Evolutionary conservation across 73 alveolate genomes (phyloP).

Genomic region (Paraurostyla sp.): DNA sequence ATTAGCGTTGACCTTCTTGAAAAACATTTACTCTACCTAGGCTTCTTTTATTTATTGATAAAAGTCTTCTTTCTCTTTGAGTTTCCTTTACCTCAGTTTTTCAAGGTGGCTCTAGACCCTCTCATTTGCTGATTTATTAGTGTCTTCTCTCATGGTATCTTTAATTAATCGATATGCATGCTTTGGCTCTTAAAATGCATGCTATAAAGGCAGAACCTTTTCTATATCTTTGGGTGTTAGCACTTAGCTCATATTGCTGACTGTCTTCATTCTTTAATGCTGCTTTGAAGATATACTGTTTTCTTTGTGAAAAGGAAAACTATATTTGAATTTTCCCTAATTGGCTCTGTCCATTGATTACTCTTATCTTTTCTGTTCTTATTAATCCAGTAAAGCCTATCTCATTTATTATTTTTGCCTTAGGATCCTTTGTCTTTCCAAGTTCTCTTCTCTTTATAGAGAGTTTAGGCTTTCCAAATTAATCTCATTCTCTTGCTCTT

Average conservation of each 20-base stretch:
- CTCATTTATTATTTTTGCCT: not conserved
- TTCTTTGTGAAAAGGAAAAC: constrained; percentile 28
- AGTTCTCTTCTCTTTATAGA: not conserved
- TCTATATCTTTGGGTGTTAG: not conserved
- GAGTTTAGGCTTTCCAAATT: not conserved
- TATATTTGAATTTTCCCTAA: not conserved
- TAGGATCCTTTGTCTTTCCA: not conserved
- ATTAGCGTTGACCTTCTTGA: not conserved
- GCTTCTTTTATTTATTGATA: not conserved
- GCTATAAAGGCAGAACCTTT: not conserved
- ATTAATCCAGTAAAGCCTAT: not conserved
- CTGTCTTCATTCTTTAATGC: not conserved
- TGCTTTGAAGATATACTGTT: not conserved
- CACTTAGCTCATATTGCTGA: not conserved
- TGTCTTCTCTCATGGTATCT: constrained; percentile 3
- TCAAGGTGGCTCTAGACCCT: not conserved
- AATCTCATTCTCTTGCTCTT: not conserved
- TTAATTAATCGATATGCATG: constrained; percentile 23
- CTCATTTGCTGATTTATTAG: not conserved
- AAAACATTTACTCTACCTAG: not conserved
- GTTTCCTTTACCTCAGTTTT: not conserved
- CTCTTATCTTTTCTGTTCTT: not conserved
- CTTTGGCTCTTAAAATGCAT: not conserved
- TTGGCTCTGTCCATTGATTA: not conserved
- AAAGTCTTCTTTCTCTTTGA: not conserved